These are phyloP conservation scores for Nyssa sinensis DNA, from an alignment of 148 eudicot genomes.

Conservation along the genomic window DNA sequence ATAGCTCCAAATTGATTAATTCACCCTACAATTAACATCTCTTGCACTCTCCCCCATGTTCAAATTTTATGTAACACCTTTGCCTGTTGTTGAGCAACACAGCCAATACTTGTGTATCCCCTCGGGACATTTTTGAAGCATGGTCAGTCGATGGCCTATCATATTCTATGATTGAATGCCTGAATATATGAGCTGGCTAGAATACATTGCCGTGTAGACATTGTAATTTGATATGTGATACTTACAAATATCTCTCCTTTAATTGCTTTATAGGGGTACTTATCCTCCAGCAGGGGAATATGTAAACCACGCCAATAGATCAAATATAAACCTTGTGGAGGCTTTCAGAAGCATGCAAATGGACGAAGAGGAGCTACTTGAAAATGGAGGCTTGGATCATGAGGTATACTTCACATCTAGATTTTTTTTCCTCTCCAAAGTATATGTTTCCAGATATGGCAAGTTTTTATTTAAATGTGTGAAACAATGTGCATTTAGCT, in stretches of 20 bases:
- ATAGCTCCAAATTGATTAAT: not conserved
- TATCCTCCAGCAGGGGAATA: slow-evolving; percentile 91
- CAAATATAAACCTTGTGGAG: slow-evolving; percentile 80
- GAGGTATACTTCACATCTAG: slow-evolving; percentile 53
- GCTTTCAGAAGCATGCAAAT: slow-evolving; percentile 82
- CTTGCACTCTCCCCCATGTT: not conserved
- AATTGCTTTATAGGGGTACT: slow-evolving; percentile 46
- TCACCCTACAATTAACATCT: not conserved
- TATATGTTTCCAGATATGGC: not conserved
- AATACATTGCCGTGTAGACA: not conserved
- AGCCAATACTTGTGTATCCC: not conserved
- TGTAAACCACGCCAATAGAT: slow-evolving; percentile 59
- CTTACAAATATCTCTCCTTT: not conserved
- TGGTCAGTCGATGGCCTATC: not conserved
- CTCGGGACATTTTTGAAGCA: not conserved
- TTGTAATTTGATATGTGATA: not conserved
- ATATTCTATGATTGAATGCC: not conserved
- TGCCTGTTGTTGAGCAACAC: not conserved
- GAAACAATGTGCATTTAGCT: slow-evolving; percentile 3
- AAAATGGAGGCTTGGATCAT: slow-evolving; percentile 74
- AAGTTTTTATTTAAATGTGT: slow-evolving; percentile 7
- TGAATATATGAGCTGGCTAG: not conserved
- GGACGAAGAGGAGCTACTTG: slow-evolving; percentile 68
- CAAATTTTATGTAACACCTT: not conserved
- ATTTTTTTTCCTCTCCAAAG: not conserved